These are phyloP conservation scores for Aspergillus sp. DNA, from an alignment of 2,329 filamentous ascomycete genomes.

Conservation along the genomic window DNA sequence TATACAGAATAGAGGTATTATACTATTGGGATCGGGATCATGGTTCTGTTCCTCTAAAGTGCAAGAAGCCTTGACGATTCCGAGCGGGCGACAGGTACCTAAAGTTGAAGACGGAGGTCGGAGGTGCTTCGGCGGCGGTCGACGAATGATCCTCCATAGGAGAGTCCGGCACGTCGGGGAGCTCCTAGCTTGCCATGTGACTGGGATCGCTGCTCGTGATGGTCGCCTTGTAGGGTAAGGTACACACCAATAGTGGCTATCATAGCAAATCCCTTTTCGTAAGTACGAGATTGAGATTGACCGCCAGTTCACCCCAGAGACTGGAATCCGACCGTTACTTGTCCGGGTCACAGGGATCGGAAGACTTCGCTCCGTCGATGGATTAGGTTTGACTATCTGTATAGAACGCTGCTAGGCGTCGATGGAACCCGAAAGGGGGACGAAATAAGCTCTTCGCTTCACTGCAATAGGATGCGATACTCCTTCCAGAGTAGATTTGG, in stretches of 20 bases:
- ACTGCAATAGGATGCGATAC: background rate
- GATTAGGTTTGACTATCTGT: conserved; percentile 2
- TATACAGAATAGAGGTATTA: background rate
- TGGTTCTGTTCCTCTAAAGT: too few species aligned
- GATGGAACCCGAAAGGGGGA: background rate
- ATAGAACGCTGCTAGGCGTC: conserved; percentile 1
- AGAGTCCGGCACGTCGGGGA: background rate
- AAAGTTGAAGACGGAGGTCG: too few species aligned
- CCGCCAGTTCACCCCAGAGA: background rate
- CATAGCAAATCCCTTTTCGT: too few species aligned
- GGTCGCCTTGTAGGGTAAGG: conserved; percentile 2
- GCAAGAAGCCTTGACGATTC: too few species aligned
- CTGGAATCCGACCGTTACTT: too few species aligned
- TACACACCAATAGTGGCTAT: too few species aligned
- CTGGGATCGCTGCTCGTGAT: conserved; percentile 5
- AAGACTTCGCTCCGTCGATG: conserved; percentile 10
- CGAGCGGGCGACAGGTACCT: too few species aligned
- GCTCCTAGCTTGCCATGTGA: background rate
- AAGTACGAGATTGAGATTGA: too few species aligned
- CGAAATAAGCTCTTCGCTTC: background rate
- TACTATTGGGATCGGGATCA: background rate
- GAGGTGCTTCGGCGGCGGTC: too few species aligned
- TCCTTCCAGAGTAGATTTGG: background rate
- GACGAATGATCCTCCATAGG: too few species aligned
- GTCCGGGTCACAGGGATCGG: conserved; percentile 4